A percentile compares a stretch with the other conserved stretches of the same genome.
Conservation (phyloP, 1,284 basidiomycete genomes). For the Neotropicomus parvogracilis region DNA sequence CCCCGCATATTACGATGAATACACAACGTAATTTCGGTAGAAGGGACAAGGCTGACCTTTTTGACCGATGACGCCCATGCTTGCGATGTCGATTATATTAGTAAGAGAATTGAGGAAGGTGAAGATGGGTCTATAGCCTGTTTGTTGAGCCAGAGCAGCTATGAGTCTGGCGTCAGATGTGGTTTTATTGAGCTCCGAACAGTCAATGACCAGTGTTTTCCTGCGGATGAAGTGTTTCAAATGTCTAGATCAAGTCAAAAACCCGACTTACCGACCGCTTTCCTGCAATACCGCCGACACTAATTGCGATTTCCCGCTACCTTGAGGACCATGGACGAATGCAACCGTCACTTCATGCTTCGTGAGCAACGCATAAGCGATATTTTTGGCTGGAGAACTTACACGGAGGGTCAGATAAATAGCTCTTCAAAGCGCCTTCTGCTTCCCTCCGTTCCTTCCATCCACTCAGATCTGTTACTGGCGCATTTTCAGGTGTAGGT, state of each 20-base stretch:
- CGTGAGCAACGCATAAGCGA: not conserved
- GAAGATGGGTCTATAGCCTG: conserved; percentile 90
- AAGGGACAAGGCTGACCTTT: conserved; percentile 53
- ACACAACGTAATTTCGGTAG: not conserved
- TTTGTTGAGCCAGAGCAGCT: conserved; percentile 70
- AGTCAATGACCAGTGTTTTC: conserved; percentile 77
- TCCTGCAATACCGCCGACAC: conserved; percentile 61
- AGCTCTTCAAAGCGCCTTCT: conserved; percentile 61
- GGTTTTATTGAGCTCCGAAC: conserved; percentile 69
- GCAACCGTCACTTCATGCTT: conserved; percentile 53
- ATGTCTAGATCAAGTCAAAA: not conserved
- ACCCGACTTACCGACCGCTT: conserved; percentile 49
- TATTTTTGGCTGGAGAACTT: conserved; percentile 14
- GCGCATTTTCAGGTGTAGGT: conserved; percentile 15
- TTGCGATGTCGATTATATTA: conserved; percentile 88
- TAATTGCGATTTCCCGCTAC: conserved; percentile 83
- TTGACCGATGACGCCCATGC: conserved; percentile 90
- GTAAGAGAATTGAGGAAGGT: conserved; percentile 84
- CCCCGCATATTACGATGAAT: conserved; percentile 5
- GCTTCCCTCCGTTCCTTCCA: conserved; percentile 87
- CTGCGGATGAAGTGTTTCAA: conserved; percentile 36
- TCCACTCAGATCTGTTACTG: conserved; percentile 36
- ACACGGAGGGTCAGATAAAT: conserved; percentile 76
- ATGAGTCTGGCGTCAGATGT: conserved; percentile 74
- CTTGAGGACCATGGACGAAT: conserved; percentile 90